Base-by-base conservation (phyloP, 805 yeast species). In the Tetrapisispora nanseiensis region DNA sequence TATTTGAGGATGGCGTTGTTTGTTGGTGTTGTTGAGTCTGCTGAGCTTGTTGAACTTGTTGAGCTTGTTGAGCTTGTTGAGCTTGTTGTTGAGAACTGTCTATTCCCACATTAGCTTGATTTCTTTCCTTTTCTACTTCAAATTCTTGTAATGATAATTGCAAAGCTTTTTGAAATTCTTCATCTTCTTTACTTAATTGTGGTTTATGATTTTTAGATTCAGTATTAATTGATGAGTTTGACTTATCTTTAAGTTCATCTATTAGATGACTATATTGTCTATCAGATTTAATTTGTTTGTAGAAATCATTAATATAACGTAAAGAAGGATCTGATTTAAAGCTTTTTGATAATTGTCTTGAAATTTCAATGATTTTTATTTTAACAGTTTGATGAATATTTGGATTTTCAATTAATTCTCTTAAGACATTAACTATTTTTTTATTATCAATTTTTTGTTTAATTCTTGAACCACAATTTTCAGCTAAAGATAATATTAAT, bases 301-400 rank as follows among this genome's bases (percentile, higher is more conserved):
- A 75, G 0, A 86, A 77, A 47, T 76, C 82, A 15, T 69, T 66
- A 74, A 89, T 76, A 2, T 82, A 79, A 45, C 71, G 71, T 51
- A 90, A 70, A 3, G 90, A 80, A 0, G 92, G 90, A 59, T 92
- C 97, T 21, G 62, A 59, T 42, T 72, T 68, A 61, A 87, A 86
- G 3, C 82, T 73, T 30, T 71, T 63, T 18, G 80, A 62, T 48
- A 92, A 68, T 54, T 85, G 86, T 40, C 70, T 72, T 34, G 87
- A 71, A 26, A 81, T 78, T 54, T 82, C 85, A 11, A 77, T 74
- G 4, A 86, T 68, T 39, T 76, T 74, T 39, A 66, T 59, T 59
- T 85, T 85, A 41, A 92, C 82, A 3, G 77, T 71, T 22, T 67
- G 61, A 64, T 89, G 95, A 26, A 82, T 73, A 30, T 67, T 61